phyloP scores from a whole-genome alignment of 2,329 filamentous ascomycete species.

The Ophiocordyceps robertsii region DNA sequence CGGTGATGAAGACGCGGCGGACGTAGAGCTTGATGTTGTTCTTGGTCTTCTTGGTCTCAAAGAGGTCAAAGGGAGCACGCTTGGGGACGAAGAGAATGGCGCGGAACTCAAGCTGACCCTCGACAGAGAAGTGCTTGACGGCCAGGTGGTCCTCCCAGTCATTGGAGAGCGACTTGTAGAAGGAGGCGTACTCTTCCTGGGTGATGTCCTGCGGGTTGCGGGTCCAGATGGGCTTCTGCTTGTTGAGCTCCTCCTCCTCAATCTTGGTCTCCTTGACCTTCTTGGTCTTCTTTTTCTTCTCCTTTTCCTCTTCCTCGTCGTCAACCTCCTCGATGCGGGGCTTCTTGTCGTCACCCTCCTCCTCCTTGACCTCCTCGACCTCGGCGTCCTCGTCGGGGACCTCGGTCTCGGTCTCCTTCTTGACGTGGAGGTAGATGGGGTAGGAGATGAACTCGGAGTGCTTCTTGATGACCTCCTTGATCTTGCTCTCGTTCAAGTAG shows the following conservation, averaged over 20 bases:
- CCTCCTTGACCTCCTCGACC: slow-evolving; percentile 42
- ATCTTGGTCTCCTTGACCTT: slow-evolving; percentile 98
- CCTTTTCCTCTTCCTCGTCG: slow-evolving; percentile 71
- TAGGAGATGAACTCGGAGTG: slow-evolving; percentile 99
- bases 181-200: slow-evolving; percentile 92
- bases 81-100: slow-evolving; percentile 99
- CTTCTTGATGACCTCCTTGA: slow-evolving; percentile 99
- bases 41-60: slow-evolving; percentile 99
- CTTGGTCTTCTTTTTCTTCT: slow-evolving; percentile 95
- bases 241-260: slow-evolving; percentile 99
- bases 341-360: slow-evolving; percentile 84
- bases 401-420: slow-evolving; percentile 99
- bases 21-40: slow-evolving; percentile 99
- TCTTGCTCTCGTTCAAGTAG: slow-evolving; percentile 96
- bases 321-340: slow-evolving; percentile 89
- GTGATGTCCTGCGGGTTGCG: slow-evolving; percentile 93
- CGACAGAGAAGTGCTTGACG: slow-evolving; percentile 99
- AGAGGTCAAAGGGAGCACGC: slow-evolving; percentile 98
- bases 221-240: slow-evolving; percentile 99
- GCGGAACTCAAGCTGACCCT: slow-evolving; percentile 99
- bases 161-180: slow-evolving; percentile 99
- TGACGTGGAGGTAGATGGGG: slow-evolving; percentile 99
- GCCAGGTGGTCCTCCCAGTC: slow-evolving; percentile 99
- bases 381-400: slow-evolving; percentile 92
- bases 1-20: slow-evolving; percentile 99